Evolutionary conservation across 2,329 filamentous ascomycete species (phyloP), one percentile per base, ranked within the genome.

Genomic region (Aspergillus japonicus): DNA sequence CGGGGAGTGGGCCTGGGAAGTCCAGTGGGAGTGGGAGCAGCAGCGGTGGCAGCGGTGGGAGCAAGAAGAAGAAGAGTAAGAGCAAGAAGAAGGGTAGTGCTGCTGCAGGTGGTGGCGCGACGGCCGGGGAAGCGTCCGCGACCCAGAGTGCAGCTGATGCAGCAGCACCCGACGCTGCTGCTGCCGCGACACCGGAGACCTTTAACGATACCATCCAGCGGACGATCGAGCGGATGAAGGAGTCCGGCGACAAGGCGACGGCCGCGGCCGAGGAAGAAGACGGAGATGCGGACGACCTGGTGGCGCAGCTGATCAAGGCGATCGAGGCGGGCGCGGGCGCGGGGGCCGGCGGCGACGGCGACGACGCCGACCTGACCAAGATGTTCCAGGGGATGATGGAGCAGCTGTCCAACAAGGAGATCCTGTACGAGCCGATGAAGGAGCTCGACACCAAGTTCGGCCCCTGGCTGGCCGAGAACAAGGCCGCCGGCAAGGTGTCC

Each of bases 311-410:
- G 81, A 83, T 99, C 70, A 95, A 95, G 75, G 90, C 95, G 63
- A 88, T 97, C 79, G 89, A 91, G 69, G 83, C 85, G 23, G 83
- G 86, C 7, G 83, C 83, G 24, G 75, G 81, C 0, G 23, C 23
- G 23, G 83, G 86, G 10, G 83, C 83, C 21, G 75, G 81, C 0
- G 80, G 77, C 5, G 81, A 75, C 0, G 88, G 85, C 10, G 78
- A 80, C 61, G 92, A 97, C 58, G 92, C 95, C 68, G 92, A 96
- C 68, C 90, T 98, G 69, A 92, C 91, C 59, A 94, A 96, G 79
- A 92, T 98, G 87, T 85, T 99, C 61, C 87, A 96, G 83, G 91
- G 90, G 56, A 96, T 98, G 92, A 98, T 99, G 94, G 92, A 98
- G 78, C 93, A 99, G 76, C 83, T 99, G 64, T 98, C 95, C 3